Evolutionary conservation across 306 rosid genomes (phyloP), one percentile per base, ranked within the genome.

Genomic region (Psophocarpus tetragonolobus): DNA sequence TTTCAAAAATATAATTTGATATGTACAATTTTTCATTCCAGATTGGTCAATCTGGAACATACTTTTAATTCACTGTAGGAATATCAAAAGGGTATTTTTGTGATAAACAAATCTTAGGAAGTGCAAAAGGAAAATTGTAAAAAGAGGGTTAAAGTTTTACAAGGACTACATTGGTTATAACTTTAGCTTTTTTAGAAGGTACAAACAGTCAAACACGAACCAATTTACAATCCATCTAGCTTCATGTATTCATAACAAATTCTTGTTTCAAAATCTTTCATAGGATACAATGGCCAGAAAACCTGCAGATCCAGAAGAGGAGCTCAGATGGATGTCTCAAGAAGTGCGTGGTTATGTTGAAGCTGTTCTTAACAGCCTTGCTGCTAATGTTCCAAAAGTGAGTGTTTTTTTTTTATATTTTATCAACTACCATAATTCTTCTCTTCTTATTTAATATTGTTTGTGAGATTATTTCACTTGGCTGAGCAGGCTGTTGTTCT

Each of bases 271-370:
- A 58, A 53, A 32, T 26, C 20, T 32, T 72, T 58, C 54, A 48
- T 74, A 87, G 91, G 91, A 87, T 85, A 80, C 86, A 3, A 85
- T 87, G 91, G 77, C 85, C 39, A 80, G 89, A 80, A 87, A 72
- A 62, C 88, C 91, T 39, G 91, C 85, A 39, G 91, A 87, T 85
- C 91, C 91, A 62, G 91, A 87, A 83, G 91, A 87, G 69, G 91
- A 87, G 81, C 91, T 87, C 56, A 81, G 88, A 71, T 87, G 91
- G 91, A 87, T 87, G 91, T 77, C 91, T 60, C 91, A 87, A 68
- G 91, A 87, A 87, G 91, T 87, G 70, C 91, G 91, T 0, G 91
- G 91, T 80, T 87, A 87, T 80, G 89, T 87, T 71, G 90, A 87
- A 87, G 90, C 90, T 81, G 88, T 87, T 84, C 88, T 87, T 50